These are phyloP conservation scores for Alternaria brassicicola DNA, from an alignment of 2,329 filamentous ascomycete genomes.

Conservation along the genomic window DNA sequence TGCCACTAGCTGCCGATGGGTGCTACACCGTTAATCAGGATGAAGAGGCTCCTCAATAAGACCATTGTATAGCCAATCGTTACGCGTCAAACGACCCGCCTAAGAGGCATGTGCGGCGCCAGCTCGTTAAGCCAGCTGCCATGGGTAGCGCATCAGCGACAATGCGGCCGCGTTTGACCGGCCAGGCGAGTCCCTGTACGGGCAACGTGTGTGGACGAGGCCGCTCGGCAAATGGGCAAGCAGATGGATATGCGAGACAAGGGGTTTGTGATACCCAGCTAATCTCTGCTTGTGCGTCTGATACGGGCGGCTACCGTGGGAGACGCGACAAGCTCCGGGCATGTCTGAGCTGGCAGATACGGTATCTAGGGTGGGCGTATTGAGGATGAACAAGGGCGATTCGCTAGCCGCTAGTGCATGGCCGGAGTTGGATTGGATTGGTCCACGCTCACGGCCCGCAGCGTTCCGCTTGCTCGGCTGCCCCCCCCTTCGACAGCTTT, in stretches of 20 bases:
- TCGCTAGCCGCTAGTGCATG: not conserved
- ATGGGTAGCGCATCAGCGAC: slow-evolving; percentile 11
- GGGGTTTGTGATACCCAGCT: slow-evolving; percentile 1
- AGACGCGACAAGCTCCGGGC: not conserved
- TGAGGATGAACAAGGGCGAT: not conserved
- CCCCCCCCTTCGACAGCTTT: not conserved
- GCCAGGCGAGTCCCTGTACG: slow-evolving; percentile 1
- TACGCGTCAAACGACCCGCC: slow-evolving; percentile 15
- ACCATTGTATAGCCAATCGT: slow-evolving; percentile 17
- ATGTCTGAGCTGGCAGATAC: not conserved
- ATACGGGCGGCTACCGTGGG: not conserved
- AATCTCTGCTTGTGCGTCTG: slow-evolving; percentile 2
- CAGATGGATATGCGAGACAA: slow-evolving; percentile 4
- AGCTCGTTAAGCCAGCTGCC: slow-evolving; percentile 10
- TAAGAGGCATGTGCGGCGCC: slow-evolving; percentile 22
- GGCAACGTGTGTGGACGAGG: slow-evolving; percentile 3
- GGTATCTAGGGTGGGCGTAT: not conserved
- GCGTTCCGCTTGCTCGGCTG: slow-evolving; percentile 4
- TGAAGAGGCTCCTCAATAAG: slow-evolving; percentile 9
- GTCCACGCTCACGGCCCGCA: slow-evolving; percentile 1
- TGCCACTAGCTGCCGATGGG: slow-evolving; percentile 18
- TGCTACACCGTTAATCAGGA: slow-evolving; percentile 22
- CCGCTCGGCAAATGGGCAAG: slow-evolving; percentile 6
- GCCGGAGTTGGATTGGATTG: not conserved
- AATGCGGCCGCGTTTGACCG: slow-evolving; percentile 16